Conservation (phyloP, 192 early-diverging fungal genomes). For the Mortierella hygrophila region DNA sequence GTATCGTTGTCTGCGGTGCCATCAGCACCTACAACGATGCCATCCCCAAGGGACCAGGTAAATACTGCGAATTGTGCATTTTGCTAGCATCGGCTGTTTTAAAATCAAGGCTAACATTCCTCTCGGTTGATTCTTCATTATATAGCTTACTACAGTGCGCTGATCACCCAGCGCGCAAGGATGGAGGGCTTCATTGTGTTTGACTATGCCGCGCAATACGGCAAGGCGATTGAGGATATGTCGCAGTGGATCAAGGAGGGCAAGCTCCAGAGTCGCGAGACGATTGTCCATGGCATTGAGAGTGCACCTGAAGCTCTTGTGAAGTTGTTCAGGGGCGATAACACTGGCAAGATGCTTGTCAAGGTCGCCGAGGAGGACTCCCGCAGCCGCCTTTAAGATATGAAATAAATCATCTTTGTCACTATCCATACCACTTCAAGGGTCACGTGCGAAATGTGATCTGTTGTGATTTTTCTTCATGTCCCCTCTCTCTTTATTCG, state of each 20-base stretch:
- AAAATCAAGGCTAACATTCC: not conserved
- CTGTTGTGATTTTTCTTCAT: conserved; percentile 14
- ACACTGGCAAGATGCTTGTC: conserved; percentile 68
- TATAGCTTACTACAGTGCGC: conserved; percentile 52
- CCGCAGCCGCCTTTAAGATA: conserved; percentile 46
- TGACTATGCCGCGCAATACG: conserved; percentile 55
- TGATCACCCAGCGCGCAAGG: conserved; percentile 62
- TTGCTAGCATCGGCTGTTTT: not conserved
- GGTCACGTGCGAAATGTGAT: not conserved
- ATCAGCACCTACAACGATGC: conserved; percentile 64
- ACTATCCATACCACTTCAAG: not conserved
- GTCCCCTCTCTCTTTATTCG: too few species aligned
- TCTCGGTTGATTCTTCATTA: not conserved
- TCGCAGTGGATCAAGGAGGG: conserved; percentile 62
- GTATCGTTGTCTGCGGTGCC: conserved; percentile 66
- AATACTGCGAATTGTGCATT: not conserved
- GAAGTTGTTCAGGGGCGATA: conserved; percentile 63
- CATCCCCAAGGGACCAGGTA: conserved; percentile 54
- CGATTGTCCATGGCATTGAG: conserved; percentile 62
- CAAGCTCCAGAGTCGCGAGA: conserved; percentile 58
- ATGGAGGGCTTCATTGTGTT: conserved; percentile 69
- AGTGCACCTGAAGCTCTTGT: conserved; percentile 63
- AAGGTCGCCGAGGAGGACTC: conserved; percentile 55
- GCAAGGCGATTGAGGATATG: conserved; percentile 57
- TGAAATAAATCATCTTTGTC: too few species aligned